Evolutionary conservation across 495 filamentous ascomycete genomes (phyloP), one percentile per base, ranked within the genome.

Genomic region (Hypoxylon lenormandii): DNA sequence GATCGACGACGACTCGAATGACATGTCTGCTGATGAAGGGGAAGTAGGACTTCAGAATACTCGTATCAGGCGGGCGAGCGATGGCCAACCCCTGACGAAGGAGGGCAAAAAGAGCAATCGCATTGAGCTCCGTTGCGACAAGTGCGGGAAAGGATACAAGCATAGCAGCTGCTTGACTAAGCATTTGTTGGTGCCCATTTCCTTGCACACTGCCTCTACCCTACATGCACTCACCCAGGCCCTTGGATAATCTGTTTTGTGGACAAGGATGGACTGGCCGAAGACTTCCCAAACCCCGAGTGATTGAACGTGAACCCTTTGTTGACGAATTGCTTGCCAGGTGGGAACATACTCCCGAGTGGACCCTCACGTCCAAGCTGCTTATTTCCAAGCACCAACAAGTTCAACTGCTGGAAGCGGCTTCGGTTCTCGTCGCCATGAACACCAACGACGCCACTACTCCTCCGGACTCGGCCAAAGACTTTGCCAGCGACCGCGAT

Each of bases 121-220:
- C 72, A 87, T 88, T 71, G 94, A 97, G 77, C 86, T 98, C 75
- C 91, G 92, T 80, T 98, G 95, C 83, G 94, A 97, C 76, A 95
- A 92, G 80, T 98, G 95, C 85, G 95, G 95, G 80, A 98, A 98
- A 86, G 93, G 92, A 82, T 98, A 98, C 89, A 98, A 98, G 90
- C 95, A 98, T 88, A 94, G 94, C 89, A 98, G 96, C 85, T 98
- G 95, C 90, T 89, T 98, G 84, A 95, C 92, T 79, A 98, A 98
- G 88, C 95, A 98, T 90, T 92, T 97, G 95, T 98, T 90, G 89
- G 95, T 97, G 88, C 86, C 84, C 86, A 81, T 79, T 83, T 79
- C 82, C 80, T 72, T 76, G 64, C 63, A 72, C 75, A 74, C 71
- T 75, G 58, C 74, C 64, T 74, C 70, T 76, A 61, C 67, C 74